These are phyloP conservation scores for Jatropha podagrica DNA, from an alignment of 441 rosid species.

Conservation along the genomic window DNA sequence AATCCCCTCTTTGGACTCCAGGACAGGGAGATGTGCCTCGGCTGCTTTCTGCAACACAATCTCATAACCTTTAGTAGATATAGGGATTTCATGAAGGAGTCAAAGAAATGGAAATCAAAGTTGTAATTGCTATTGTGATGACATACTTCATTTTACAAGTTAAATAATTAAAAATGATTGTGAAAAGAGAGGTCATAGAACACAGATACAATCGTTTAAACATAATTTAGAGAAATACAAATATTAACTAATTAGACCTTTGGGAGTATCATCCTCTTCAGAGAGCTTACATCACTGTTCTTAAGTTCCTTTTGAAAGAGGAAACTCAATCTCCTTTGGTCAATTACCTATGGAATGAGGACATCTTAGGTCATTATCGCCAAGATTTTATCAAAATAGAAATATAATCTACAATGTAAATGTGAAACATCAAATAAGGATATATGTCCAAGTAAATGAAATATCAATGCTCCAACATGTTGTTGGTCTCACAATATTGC, in stretches of 20 bases:
- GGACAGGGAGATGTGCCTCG: conserved; percentile 75
- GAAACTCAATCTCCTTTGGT: conserved; percentile 64
- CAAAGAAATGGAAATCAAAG: neutral
- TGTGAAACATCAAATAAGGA: neutral
- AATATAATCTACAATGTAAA: neutral
- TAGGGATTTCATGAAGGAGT: neutral
- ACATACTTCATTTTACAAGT: neutral
- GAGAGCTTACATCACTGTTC: conserved; percentile 94
- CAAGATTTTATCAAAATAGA: neutral
- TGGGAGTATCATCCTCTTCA: conserved; percentile 90
- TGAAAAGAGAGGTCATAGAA: neutral
- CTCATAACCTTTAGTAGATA: neutral
- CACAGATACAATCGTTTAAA: neutral
- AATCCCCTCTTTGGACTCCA: conserved; percentile 88
- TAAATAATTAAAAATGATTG: neutral
- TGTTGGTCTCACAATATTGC: no score
- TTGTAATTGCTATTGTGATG: neutral
- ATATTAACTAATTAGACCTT: conserved; percentile 50
- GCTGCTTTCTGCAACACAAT: conserved; percentile 69
- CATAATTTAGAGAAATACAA: neutral
- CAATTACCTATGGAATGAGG: conserved; percentile 47
- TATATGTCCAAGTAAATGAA: no score
- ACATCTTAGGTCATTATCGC: neutral
- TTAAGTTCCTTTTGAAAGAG: conserved; percentile 91
- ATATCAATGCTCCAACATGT: no score